Evolutionary conservation across 2,329 filamentous ascomycete species (phyloP), one percentile per base, ranked within the genome.

Genomic region (Cadophora malorum): DNA sequence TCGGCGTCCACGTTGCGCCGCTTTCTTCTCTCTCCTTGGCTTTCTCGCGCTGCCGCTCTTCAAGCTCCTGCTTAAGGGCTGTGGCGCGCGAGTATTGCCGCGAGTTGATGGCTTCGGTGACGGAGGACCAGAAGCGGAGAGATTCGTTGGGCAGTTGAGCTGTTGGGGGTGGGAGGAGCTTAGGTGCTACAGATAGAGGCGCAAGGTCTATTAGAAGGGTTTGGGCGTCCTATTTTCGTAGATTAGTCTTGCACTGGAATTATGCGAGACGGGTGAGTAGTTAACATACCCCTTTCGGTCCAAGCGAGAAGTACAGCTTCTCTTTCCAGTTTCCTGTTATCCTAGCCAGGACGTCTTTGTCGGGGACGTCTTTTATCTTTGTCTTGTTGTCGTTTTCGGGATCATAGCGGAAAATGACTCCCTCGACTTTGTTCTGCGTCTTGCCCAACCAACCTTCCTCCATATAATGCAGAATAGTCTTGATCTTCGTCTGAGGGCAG

Each of bases 401-500:
- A 76, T 97, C 91, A 74, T 97, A 97, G 61, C 87, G 90, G 85
- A 97, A 99, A 65, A 98, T 86, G 65, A 97, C 88, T 21, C 96
- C 96, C 69, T 96, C 89, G 45, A 99, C 91, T 77, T 91, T 94
- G 80, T 98, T 97, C 74, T 96, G 95, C 23, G 93, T 88, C 72
- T 93, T 92, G 58, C 94, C 93, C 35, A 98, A 85, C 94, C 96
- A 99, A 61, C 94, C 94, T 75, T 98, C 95, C 76, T 98, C 95
- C 65, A 94, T 83, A 78, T 99, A 99, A 75, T 96, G 90, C 58
- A 99, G 81, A 71, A 99, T 97, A 21, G 90, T 91, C 82, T 98
- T 98, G 73, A 97, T 87, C 77, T 90, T 91, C 1, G 94, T 97
- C 81, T 94, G 90, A n/a, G 91, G 87, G 80, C 96, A 99, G 49